Evolutionary conservation across 805 yeast species (phyloP), one percentile per base, ranked within the genome.

Genomic region (Starmerella roubikii): DNA sequence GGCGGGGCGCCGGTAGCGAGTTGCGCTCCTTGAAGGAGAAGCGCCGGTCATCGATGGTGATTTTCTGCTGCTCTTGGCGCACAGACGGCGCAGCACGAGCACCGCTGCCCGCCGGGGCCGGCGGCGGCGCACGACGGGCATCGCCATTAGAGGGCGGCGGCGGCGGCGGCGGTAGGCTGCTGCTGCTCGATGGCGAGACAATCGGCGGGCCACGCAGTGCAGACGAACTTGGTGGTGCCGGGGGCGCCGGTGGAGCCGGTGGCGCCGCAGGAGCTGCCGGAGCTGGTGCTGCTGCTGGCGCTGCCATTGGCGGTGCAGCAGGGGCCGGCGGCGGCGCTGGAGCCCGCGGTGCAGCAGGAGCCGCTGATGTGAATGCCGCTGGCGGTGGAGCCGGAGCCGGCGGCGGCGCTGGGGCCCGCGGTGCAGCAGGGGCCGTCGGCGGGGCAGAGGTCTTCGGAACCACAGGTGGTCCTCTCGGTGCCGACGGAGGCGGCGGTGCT

Each of bases 1-100:
- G 41, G 48, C 97, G 68, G n/a, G 98, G 97, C 49, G 74, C 74
- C 0, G 98, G 97, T 32, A 91, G 64, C 19, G 83, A 78, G 31
- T 62, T 59, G 15, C 70, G 67, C 55, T 81, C 81, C 3, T 64
- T 54, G 65, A 83, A 86, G 47, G 68, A 71, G 64, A 77, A 85
- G 50, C 86, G 64, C n/a, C 65, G 57, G 54, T 81, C 91, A 49
- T 82, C 83, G 35, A 84, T 80, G 3, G 58, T 62, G 3, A 74
- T 32, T 22, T 38, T 36, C 30, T 37, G 21, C 40, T 40, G 43
- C 38, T 42, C 46, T 19, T 43, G 45, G 10, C 41, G 35, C 8
- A 34, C 40, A 4, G 45, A 22, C 17, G 48, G 32, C 23, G 53
- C 41, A 21, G 41, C 5, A 8, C 24, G 24, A 7, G 24, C 10